Evolutionary conservation across 2,329 filamentous ascomycete species (phyloP), one percentile per base, ranked within the genome.

Genomic region (Cercospora sp.): DNA sequence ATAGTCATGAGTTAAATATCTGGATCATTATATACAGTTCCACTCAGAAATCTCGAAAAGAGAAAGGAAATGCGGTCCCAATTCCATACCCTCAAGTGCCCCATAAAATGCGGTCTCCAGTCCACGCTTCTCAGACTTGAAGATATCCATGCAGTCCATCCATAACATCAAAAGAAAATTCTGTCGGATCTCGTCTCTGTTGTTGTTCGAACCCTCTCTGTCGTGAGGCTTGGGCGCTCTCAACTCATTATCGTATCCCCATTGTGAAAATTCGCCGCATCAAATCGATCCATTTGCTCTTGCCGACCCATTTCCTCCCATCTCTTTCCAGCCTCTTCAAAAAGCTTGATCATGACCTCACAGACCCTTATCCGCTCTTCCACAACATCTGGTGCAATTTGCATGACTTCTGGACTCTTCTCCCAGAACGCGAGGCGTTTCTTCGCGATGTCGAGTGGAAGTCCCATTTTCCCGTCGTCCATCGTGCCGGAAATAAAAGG

Each of bases 281-380:
- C 58, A 42, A 58, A 67, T 60, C 60, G 61, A 31, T 31, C 36
- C 31, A 57, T 23, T n/a, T 59, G 53, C 13, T 67, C 60, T 10
- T 23, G n/a, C 31, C 65, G 55, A 20, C 48, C 48, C 51, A 26
- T 45, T 3, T 23, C 26, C 39, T 33, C 59, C 60, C 39, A 58
- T 39, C 60, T 67, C 26, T 65, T 67, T n/a, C 62, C 65, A 2
- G 68, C 70, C 36, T 64, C 58, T 26, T 70, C 64, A 59, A 75
- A 51, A 9, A 68, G 55, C 9, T 60, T 33, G 18, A 72, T 68
- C 3, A 74, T 70, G 31, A 67, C 61, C 28, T 72, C 68, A 51
- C 72, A 74, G 8, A 67, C 60, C 5, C 63, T 64, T n/a, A 73
- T 64, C 3, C 67, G 55, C 20, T 65, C 68, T 9, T 67, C 64